Percentiles rank a stretch among this genome's conserved stretches.
Evolutionary conservation across 2,329 filamentous ascomycete genomes (phyloP).

Genomic region (Zymoseptoria crescenta): DNA sequence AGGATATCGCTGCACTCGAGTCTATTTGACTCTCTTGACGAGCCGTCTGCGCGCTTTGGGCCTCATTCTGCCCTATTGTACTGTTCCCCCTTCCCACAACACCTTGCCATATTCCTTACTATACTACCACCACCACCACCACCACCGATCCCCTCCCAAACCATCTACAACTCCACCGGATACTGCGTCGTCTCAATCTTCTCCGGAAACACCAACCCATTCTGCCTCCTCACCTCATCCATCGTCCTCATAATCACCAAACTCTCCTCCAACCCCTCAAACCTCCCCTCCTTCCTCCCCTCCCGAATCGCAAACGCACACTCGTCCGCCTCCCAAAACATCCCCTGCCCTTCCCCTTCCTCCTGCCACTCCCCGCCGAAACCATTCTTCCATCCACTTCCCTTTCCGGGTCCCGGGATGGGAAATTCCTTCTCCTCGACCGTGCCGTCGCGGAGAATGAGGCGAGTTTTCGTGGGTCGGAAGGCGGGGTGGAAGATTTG

Average conservation of each 20-base stretch:
- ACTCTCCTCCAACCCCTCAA: conserved; percentile 66
- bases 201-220: conserved; percentile 55
- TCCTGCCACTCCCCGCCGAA: conserved; percentile 37
- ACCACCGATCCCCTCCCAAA: neutral
- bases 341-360: conserved; percentile 62
- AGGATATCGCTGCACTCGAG: too few species aligned
- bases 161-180: conserved; percentile 35
- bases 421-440: conserved; percentile 41
- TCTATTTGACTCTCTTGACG: too few species aligned
- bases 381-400: conserved; percentile 41
- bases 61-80: too few species aligned
- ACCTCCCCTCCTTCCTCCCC: conserved; percentile 66
- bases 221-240: conserved; percentile 60
- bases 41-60: too few species aligned
- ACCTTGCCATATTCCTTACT: too few species aligned
- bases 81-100: too few species aligned
- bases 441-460: conserved; percentile 36
- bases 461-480: conserved; percentile 48
- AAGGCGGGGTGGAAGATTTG: conserved; percentile 68
- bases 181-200: conserved; percentile 56
- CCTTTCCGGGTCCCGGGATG: conserved; percentile 41
- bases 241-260: conserved; percentile 77
- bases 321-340: conserved; percentile 86
- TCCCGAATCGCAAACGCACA: conserved; percentile 67
- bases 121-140: too few species aligned